These are phyloP conservation scores for Malassezia slooffiae DNA, from an alignment of 1,284 basidiomycete genomes.

Conservation along the genomic window DNA sequence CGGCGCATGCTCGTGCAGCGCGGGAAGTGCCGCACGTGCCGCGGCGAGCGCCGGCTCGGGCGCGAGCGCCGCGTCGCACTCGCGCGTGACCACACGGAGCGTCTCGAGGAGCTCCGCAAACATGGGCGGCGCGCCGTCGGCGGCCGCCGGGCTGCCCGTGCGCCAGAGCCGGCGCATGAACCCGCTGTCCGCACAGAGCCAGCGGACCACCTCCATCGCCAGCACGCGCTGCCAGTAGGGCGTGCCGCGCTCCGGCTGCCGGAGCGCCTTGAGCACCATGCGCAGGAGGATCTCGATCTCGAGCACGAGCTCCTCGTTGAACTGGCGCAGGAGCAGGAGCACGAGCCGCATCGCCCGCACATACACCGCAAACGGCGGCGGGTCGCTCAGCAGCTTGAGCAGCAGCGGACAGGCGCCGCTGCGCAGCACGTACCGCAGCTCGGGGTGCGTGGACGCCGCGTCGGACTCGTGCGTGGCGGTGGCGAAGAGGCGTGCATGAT, in stretches of 20 bases:
- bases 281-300: conserved; percentile 45
- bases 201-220: conserved; percentile 35
- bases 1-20: conserved; percentile 8
- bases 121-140: conserved; percentile 16
- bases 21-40: no score
- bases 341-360: conserved; percentile 83
- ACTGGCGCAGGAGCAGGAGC: conserved; percentile 83
- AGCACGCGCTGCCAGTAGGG: conserved; percentile 38
- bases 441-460: conserved; percentile 52
- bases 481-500: conserved; percentile 72
- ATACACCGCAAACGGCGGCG: conserved; percentile 72
- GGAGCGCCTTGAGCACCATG: conserved; percentile 26
- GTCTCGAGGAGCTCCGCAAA: conserved; percentile 31
- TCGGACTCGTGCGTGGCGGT: no score
- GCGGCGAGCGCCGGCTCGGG: conserved; percentile 18
- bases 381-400: conserved; percentile 61
- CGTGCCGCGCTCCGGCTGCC: conserved; percentile 9
- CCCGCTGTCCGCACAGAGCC: conserved; percentile 30
- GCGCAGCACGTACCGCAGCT: conserved; percentile 69
- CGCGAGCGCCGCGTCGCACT: conserved; percentile 19
- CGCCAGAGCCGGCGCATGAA: conserved; percentile 38
- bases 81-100: conserved; percentile 17
- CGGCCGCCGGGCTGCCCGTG: conserved; percentile 13
- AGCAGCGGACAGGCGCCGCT: conserved; percentile 82
- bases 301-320: conserved; percentile 57